Conservation (phyloP, 1,284 basidiomycete species). For the Ustilago xerochloae region DNA sequence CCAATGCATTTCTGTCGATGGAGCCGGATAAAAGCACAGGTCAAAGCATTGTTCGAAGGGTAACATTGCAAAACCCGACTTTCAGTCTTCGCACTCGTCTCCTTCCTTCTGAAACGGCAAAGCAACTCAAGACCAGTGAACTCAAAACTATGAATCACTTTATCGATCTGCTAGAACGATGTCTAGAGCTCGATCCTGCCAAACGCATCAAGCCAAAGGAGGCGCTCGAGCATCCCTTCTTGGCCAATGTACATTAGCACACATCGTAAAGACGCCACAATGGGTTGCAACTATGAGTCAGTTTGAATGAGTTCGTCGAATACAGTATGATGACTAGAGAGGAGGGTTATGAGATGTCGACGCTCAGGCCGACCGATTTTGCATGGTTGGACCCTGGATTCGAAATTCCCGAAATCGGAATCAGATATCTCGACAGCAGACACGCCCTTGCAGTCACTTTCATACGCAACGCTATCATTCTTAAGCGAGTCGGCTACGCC, state of each 20-base stretch:
- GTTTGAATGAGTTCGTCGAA: too few species aligned
- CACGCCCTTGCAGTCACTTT: background rate
- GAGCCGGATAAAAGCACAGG: conserved; percentile 62
- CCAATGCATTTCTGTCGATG: conserved; percentile 70
- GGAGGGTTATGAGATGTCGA: too few species aligned
- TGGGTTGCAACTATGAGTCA: too few species aligned
- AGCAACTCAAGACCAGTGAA: conserved; percentile 87
- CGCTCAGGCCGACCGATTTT: too few species aligned
- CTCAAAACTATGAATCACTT: conserved; percentile 83
- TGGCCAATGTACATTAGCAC: conserved; percentile 20
- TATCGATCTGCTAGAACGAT: conserved; percentile 90
- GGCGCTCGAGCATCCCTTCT: conserved; percentile 86
- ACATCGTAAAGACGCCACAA: too few species aligned
- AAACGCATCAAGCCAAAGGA: conserved; percentile 87
- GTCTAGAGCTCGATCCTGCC: conserved; percentile 87
- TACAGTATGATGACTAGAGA: too few species aligned
- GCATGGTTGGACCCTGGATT: too few species aligned
- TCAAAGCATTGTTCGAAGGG: conserved; percentile 80
- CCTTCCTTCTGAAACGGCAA: conserved; percentile 78
- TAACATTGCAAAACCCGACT: conserved; percentile 84
- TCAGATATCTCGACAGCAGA: background rate
- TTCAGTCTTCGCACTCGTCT: conserved; percentile 84
- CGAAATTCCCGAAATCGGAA: background rate
- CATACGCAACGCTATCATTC: too few species aligned
- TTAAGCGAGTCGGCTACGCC: background rate